Conservation (phyloP, 192 early-diverging fungal species). For the Obelidium mucronatum region DNA sequence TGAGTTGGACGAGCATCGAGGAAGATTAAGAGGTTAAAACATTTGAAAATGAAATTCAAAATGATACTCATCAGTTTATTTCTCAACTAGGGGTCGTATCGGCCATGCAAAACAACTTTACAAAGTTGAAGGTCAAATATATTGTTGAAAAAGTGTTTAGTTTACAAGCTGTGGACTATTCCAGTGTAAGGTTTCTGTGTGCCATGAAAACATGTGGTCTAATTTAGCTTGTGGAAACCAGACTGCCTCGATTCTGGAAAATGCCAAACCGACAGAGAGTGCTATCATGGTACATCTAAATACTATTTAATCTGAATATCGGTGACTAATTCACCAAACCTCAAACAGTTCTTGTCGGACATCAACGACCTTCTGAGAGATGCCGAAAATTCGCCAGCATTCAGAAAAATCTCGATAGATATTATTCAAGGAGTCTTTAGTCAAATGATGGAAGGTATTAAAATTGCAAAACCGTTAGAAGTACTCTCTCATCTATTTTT, state of each 20-base stretch:
- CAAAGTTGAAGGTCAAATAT: conserved; percentile 10
- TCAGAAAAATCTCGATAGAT: conserved; percentile 16
- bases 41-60: background rate
- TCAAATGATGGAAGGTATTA: conserved; percentile 14
- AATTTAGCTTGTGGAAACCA: conserved; percentile 10
- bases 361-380: conserved; percentile 8
- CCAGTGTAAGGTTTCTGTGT: conserved; percentile 39
- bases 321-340: background rate
- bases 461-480: background rate
- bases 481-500: background rate
- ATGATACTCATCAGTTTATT: background rate
- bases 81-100: conserved; percentile 15
- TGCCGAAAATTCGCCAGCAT: conserved; percentile 15
- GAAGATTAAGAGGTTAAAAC: conserved; percentile 33
- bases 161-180: conserved; percentile 54
- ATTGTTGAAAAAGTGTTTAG: conserved; percentile 48
- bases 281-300: conserved; percentile 42
- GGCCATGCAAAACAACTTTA: conserved; percentile 27
- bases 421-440: conserved; percentile 28
- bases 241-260: conserved; percentile 52
- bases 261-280: conserved; percentile 43
- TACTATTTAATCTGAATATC: conserved; percentile 1
- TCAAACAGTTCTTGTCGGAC: conserved; percentile 23
- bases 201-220: conserved; percentile 10
- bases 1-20: conserved; percentile 67